Evolutionary conservation across 2,329 filamentous ascomycete genomes (phyloP).

Genomic region (Orbilia quercus): DNA sequence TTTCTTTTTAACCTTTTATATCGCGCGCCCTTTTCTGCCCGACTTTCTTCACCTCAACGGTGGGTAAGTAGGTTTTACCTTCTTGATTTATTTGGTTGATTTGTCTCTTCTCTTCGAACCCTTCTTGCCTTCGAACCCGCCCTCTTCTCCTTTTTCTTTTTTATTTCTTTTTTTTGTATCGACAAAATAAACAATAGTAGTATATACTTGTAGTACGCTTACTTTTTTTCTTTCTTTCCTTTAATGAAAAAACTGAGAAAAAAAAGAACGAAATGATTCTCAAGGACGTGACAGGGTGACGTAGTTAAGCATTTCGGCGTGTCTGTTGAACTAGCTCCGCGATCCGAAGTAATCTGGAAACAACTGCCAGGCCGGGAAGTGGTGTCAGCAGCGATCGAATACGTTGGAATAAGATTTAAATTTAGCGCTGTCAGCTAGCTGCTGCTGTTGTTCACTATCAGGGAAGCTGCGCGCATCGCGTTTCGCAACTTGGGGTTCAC

Average conservation of each 20-base stretch:
- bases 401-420: too few species aligned
- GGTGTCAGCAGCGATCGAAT: too few species aligned
- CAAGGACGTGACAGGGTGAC: not conserved
- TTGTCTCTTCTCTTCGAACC: not conserved
- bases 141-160: too few species aligned
- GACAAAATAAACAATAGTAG: slow-evolving; percentile 52
- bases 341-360: too few species aligned
- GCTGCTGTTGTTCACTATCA: not conserved
- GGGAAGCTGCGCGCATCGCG: not conserved
- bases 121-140: not conserved
- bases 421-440: not conserved
- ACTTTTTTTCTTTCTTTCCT: slow-evolving; percentile 25
- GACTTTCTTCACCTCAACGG: slow-evolving; percentile 13
- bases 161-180: slow-evolving; percentile 44
- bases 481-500: slow-evolving; percentile 7
- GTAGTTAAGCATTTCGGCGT: too few species aligned
- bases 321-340: too few species aligned
- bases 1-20: slow-evolving; percentile 4
- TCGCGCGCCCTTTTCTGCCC: slow-evolving; percentile 21
- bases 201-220: slow-evolving; percentile 56
- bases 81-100: slow-evolving; percentile 17
- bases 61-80: slow-evolving; percentile 3
- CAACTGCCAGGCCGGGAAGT: too few species aligned
- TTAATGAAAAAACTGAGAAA: slow-evolving; percentile 48
- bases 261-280: not conserved